Conservation (phyloP, 495 filamentous ascomycete genomes). For the Delitschia confertaspora region DNA sequence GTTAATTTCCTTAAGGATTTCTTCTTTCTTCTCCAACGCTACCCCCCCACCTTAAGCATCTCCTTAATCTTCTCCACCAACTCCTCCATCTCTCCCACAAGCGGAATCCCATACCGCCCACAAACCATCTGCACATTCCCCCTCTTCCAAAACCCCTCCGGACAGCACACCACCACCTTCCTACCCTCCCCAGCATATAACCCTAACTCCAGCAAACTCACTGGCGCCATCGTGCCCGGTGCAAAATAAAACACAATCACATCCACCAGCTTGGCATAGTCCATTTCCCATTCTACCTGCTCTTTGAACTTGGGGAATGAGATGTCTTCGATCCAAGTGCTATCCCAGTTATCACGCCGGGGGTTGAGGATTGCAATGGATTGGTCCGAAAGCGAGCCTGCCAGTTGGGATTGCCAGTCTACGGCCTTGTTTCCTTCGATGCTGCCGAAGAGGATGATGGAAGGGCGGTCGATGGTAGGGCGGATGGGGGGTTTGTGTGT, state of each 20-base stretch:
- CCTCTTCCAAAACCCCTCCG: conserved; percentile 45
- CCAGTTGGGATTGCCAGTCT: conserved; percentile 14
- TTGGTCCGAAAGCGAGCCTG: conserved; percentile 12
- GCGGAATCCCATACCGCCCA: conserved; percentile 35
- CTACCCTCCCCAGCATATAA: conserved; percentile 36
- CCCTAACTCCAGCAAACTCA: conserved; percentile 46
- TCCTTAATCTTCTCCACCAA: conserved; percentile 17
- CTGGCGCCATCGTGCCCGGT: conserved; percentile 37
- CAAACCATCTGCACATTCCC: conserved; percentile 52
- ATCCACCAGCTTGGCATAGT: conserved; percentile 45
- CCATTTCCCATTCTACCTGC: conserved; percentile 55
- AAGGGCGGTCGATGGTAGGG: conserved; percentile 2
- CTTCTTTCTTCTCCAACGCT: too few relatives aligned
- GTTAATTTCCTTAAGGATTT: too few relatives aligned
- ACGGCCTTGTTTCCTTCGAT: conserved; percentile 6
- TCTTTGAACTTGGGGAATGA: conserved; percentile 39
- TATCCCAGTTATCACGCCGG: conserved; percentile 46
- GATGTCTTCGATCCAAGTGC: conserved; percentile 45
- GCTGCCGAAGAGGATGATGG: conserved; percentile 22
- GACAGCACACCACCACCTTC: conserved; percentile 45
- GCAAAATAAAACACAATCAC: conserved; percentile 49
- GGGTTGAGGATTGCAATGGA: conserved; percentile 54
- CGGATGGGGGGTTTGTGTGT: conserved; percentile 4
- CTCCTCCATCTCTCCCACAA: conserved; percentile 33
- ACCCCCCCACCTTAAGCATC: too few relatives aligned